Percentiles rank a stretch among this genome's conserved stretches.
phyloP scores from a whole-genome alignment of 257 asterid species.

The Rhazya stricta region DNA sequence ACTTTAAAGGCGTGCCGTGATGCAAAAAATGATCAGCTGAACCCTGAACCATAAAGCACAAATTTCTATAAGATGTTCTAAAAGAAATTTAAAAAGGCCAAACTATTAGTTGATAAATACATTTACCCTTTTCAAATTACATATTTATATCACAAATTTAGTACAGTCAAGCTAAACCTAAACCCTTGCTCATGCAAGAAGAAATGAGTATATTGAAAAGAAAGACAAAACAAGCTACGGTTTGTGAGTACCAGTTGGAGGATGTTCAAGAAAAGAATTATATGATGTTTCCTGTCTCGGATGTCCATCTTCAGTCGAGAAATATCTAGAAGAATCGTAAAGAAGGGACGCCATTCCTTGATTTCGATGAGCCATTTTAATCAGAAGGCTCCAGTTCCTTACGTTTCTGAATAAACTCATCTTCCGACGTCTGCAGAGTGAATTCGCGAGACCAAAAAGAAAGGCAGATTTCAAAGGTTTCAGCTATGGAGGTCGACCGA shows the following conservation, averaged over 20 bases:
- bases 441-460: neutral
- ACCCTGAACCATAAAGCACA: neutral
- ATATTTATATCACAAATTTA: neutral
- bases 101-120: conserved; percentile 18
- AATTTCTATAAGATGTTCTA: too few relatives aligned
- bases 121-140: neutral
- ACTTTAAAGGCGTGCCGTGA: neutral
- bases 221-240: neutral
- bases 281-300: conserved; percentile 25
- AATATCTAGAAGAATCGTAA: conserved; percentile 24
- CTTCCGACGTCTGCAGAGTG: conserved; percentile 8
- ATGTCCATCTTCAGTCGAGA: conserved; percentile 42
- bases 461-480: neutral
- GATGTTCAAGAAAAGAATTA: conserved; percentile 28
- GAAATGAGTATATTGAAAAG: neutral
- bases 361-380: conserved; percentile 18
- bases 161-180: neutral
- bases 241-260: conserved; percentile 31
- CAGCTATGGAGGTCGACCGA: neutral
- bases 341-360: conserved; percentile 15
- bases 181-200: neutral
- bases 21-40: neutral
- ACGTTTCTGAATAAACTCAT: conserved; percentile 44
- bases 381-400: conserved; percentile 31
- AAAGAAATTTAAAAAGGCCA: neutral